A percentile compares a stretch with the other conserved stretches of the same genome.
Conservation (phyloP, 2,329 filamentous ascomycete genomes). For the Penicillium sp. region DNA sequence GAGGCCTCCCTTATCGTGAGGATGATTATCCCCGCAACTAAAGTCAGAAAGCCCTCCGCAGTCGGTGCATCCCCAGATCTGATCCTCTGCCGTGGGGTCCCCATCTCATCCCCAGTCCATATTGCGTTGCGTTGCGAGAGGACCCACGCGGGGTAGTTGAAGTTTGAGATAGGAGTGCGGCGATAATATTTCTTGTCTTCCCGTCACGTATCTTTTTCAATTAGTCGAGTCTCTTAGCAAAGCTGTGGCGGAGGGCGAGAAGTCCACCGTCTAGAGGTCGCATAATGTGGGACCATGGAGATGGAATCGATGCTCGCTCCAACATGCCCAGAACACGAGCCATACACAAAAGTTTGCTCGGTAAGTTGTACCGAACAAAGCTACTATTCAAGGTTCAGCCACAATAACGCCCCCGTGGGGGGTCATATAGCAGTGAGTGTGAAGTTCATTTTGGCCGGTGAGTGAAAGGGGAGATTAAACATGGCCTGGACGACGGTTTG, state of each 20-base stretch:
- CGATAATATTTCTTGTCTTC: background rate
- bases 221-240: constrained; percentile 1
- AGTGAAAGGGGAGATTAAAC: constrained; percentile 5
- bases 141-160: constrained; percentile 8
- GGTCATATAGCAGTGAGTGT: constrained; percentile 1
- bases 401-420: constrained; percentile 13
- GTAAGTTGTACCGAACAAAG: constrained; percentile 4
- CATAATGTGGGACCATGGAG: background rate
- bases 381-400: constrained; percentile 19
- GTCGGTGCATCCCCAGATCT: constrained; percentile 8
- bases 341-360: background rate
- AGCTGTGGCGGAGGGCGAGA: constrained; percentile 3
- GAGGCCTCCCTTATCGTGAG: constrained; percentile 1
- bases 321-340: constrained; percentile 2
- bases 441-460: constrained; percentile 7
- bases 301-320: constrained; percentile 6
- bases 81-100: constrained; percentile 1
- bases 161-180: background rate
- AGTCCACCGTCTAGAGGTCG: constrained; percentile 2
- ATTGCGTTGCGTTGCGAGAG: background rate
- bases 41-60: constrained; percentile 11
- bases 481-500: background rate
- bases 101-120: background rate
- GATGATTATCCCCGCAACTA: constrained; percentile 6
- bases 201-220: background rate